phyloP scores from a whole-genome alignment of 208 protist genomes.

The Lotmaria passim region DNA sequence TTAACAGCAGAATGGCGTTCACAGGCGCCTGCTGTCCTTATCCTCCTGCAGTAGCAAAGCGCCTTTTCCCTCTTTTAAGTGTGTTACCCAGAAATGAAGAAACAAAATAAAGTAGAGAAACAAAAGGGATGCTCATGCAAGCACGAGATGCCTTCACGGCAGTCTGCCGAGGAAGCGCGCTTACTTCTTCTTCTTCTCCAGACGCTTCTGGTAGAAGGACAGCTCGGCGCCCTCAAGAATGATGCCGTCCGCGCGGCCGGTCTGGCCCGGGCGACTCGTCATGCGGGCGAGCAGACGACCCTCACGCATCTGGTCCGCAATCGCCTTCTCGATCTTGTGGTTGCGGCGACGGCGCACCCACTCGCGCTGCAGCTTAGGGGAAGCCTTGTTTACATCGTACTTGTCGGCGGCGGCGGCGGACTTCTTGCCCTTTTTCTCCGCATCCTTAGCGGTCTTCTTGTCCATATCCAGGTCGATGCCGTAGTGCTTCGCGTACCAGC shows the following conservation, averaged over 20 bases:
- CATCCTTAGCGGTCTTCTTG: constrained; percentile 47
- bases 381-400: constrained; percentile 82
- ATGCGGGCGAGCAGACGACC: constrained; percentile 95
- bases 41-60: too few relatives aligned
- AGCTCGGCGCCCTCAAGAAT: constrained; percentile 99
- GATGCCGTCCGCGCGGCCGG: constrained; percentile 97
- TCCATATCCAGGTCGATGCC: constrained; percentile 95
- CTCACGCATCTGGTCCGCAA: constrained; percentile 94
- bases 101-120: constrained; percentile 10
- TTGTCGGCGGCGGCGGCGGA: constrained; percentile 57
- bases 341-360: constrained; percentile 67
- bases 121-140: neutral
- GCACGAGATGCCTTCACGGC: neutral
- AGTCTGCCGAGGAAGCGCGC: neutral
- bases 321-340: constrained; percentile 86
- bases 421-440: constrained; percentile 70
- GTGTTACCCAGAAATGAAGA: neutral
- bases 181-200: constrained; percentile 98
- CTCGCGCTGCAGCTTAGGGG: constrained; percentile 73
- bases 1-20: too few relatives aligned
- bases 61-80: too few relatives aligned
- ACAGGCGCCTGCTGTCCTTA: too few relatives aligned
- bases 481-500: constrained; percentile 99
- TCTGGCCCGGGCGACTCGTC: constrained; percentile 98
- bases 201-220: constrained; percentile 99